Percentiles rank a stretch among this genome's conserved stretches.
These are phyloP conservation scores for Chenopodium suecicum DNA, from an alignment of 148 eudicot genomes.

Conservation along the genomic window DNA sequence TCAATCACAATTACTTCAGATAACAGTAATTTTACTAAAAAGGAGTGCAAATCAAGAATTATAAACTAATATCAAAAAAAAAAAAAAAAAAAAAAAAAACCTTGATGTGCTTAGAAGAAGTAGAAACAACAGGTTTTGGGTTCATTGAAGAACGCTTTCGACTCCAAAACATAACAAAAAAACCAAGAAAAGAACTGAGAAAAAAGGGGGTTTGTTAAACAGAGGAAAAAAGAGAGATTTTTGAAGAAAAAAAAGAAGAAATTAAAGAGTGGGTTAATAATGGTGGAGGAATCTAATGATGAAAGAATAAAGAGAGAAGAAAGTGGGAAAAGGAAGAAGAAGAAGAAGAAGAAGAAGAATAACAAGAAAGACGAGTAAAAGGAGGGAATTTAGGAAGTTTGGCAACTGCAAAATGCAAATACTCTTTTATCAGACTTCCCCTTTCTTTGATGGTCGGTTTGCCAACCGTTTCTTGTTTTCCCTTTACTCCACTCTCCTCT, in stretches of 20 bases:
- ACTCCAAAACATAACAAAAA: not conserved
- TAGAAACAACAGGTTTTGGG: constrained; percentile 34
- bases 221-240: not conserved
- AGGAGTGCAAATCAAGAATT: not conserved
- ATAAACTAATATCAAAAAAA: not conserved
- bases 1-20: not conserved
- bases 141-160: constrained; percentile 38
- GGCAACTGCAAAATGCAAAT: constrained; percentile 15
- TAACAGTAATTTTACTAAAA: too few relatives aligned
- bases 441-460: not conserved
- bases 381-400: constrained; percentile 3
- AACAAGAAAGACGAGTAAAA: not conserved
- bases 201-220: not conserved
- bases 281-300: constrained; percentile 1
- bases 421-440: not conserved
- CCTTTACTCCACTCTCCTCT: not conserved
- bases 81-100: constrained; percentile 28
- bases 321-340: not conserved
- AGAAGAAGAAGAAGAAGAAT: not conserved
- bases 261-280: not conserved
- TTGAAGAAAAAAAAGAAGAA: not conserved
- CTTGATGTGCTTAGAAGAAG: constrained; percentile 53
- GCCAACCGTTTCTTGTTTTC: constrained; percentile 11
- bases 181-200: not conserved
- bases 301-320: not conserved